Evolutionary conservation across 1,284 basidiomycete genomes (phyloP).

Genomic region (Tilletia indica): DNA sequence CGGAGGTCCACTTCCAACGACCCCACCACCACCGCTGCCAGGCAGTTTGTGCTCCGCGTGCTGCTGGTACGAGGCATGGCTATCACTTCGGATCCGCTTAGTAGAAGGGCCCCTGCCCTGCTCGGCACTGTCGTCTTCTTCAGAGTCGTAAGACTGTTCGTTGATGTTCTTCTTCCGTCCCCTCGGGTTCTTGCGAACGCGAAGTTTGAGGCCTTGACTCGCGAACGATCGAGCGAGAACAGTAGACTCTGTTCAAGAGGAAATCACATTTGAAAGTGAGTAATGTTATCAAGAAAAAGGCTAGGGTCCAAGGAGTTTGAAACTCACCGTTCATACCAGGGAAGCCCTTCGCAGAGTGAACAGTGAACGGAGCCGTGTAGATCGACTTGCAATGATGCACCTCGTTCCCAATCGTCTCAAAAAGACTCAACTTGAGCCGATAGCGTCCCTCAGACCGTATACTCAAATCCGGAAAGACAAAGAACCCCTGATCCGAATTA

Average conservation of each 20-base stretch:
- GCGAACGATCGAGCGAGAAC: constrained; percentile 46
- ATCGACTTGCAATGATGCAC: constrained; percentile 52
- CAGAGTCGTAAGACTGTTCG: neutral
- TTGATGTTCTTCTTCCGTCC: constrained; percentile 25
- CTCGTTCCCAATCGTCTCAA: constrained; percentile 80
- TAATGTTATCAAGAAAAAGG: neutral
- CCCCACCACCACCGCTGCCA: too few species aligned
- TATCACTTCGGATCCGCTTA: constrained; percentile 16
- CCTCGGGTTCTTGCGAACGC: constrained; percentile 50
- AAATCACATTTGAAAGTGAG: neutral
- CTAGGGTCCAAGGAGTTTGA: neutral
- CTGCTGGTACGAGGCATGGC: neutral
- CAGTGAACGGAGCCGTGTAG: constrained; percentile 48
- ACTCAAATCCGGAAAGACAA: constrained; percentile 57
- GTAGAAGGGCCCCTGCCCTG: neutral
- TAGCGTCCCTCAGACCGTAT: constrained; percentile 78
- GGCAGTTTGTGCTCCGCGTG: neutral
- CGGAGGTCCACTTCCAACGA: too few species aligned
- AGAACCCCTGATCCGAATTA: constrained; percentile 68
- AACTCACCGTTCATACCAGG: constrained; percentile 45
- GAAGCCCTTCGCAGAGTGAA: constrained; percentile 50
- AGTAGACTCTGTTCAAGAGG: constrained; percentile 37
- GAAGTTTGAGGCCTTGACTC: constrained; percentile 50
- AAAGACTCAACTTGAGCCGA: constrained; percentile 75
- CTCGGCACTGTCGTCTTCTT: constrained; percentile 11